phyloP scores from a whole-genome alignment of 1,139 yeast species.

The Taphrina flavorubra region DNA sequence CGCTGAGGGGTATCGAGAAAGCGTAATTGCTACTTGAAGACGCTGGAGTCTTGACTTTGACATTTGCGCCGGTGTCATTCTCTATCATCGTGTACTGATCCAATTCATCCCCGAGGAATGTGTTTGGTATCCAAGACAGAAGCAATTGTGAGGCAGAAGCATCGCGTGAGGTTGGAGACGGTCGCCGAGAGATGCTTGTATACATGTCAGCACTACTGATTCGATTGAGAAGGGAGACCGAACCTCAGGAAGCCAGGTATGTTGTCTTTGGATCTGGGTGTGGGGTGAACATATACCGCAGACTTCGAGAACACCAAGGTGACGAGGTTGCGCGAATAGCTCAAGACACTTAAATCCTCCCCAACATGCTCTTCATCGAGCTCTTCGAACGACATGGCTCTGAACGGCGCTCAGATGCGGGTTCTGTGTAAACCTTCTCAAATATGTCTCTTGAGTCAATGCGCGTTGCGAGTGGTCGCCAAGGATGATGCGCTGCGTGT shows the following conservation, averaged over 20 bases:
- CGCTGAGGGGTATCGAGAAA: constrained; percentile 65
- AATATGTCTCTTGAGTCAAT: not conserved
- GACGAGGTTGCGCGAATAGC: constrained; percentile 41
- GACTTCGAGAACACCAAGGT: constrained; percentile 53
- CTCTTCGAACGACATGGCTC: constrained; percentile 17
- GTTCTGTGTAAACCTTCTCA: not conserved
- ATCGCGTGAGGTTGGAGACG: constrained; percentile 36
- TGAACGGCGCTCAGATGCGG: not conserved
- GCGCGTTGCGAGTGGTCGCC: not conserved
- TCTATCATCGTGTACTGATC: constrained; percentile 33
- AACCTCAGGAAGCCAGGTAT: constrained; percentile 64
- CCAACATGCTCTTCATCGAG: constrained; percentile 35
- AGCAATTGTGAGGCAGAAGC: constrained; percentile 26
- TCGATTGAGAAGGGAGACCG: not conserved
- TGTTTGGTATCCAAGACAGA: constrained; percentile 28
- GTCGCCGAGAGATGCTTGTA: constrained; percentile 25
- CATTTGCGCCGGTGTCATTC: constrained; percentile 23
- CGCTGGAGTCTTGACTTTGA: constrained; percentile 20
- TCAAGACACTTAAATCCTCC: constrained; percentile 31
- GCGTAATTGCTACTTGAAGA: constrained; percentile 57
- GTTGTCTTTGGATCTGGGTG: constrained; percentile 73
- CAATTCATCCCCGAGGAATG: constrained; percentile 31
- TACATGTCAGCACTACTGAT: not conserved
- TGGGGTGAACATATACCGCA: constrained; percentile 78
- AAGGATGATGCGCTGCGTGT: constrained; percentile 15